Percentiles rank a stretch among this genome's conserved stretches.
Evolutionary conservation across 805 yeast genomes (phyloP).

Genomic region (Clavispora fructus): DNA sequence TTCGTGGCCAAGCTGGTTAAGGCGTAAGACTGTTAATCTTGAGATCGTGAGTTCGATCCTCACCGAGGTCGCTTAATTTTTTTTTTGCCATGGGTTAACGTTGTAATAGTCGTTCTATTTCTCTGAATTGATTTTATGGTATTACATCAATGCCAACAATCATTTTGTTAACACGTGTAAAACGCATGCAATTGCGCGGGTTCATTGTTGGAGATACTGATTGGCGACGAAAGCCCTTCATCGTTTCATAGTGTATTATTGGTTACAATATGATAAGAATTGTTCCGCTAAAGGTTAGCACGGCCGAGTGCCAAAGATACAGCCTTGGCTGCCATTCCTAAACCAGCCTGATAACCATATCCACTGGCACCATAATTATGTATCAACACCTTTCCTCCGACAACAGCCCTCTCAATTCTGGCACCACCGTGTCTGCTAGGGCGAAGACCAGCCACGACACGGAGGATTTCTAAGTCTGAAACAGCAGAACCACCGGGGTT

Average conservation of each 20-base stretch:
- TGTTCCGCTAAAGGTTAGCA: neutral
- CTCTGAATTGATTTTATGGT: no score
- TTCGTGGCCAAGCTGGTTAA: slow-evolving; percentile 20
- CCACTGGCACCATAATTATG: slow-evolving; percentile 75
- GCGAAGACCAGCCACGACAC: slow-evolving; percentile 69
- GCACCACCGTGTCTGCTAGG: slow-evolving; percentile 76
- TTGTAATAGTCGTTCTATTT: no score
- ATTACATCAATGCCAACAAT: no score
- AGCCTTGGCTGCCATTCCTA: slow-evolving; percentile 52
- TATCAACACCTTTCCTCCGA: slow-evolving; percentile 36
- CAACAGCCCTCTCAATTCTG: slow-evolving; percentile 48
- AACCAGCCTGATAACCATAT: slow-evolving; percentile 62
- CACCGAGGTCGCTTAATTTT: slow-evolving; percentile 14
- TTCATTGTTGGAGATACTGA: no score
- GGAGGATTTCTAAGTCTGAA: slow-evolving; percentile 46
- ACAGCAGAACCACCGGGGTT: slow-evolving; percentile 27
- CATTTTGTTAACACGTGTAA: no score
- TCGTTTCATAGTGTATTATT: no score
- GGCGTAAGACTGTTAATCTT: slow-evolving; percentile 20
- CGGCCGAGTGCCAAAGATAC: slow-evolving; percentile 20
- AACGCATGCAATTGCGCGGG: no score
- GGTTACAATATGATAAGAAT: no score
- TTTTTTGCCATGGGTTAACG: neutral
- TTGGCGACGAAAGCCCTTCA: no score
- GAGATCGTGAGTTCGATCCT: slow-evolving; percentile 21